Conservation (phyloP, 495 filamentous ascomycete species). For the Aspergillus leporis region DNA sequence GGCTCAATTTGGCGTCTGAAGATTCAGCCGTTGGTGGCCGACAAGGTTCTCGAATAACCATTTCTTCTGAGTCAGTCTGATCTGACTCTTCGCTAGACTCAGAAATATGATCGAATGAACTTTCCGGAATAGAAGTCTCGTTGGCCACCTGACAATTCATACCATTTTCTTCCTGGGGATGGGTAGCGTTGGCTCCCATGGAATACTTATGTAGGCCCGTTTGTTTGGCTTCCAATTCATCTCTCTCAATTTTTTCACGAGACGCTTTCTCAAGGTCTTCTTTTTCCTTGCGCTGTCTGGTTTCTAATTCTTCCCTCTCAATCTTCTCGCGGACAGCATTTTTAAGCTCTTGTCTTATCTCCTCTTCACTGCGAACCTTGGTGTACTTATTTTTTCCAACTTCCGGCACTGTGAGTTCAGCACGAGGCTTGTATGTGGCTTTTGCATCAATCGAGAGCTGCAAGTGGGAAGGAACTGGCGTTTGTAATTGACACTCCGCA, state of each 20-base stretch:
- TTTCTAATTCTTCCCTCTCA: neutral
- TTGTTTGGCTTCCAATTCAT: constrained; percentile 1
- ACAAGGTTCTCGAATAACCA: neutral
- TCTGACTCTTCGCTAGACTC: neutral
- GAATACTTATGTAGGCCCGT: neutral
- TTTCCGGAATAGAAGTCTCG: neutral
- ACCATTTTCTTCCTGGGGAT: neutral
- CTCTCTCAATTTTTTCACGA: neutral
- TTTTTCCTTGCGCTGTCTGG: neutral
- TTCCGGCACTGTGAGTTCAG: neutral
- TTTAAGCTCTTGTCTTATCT: constrained; percentile 3
- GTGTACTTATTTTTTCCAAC: neutral
- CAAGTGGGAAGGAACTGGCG: neutral
- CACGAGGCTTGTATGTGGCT: neutral
- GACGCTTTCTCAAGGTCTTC: constrained; percentile 1
- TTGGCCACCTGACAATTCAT: neutral
- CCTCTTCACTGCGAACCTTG: neutral
- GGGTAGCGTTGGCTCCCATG: neutral
- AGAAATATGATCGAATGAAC: neutral
- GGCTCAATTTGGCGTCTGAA: neutral
- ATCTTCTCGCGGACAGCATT: neutral
- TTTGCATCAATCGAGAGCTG: neutral
- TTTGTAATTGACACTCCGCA: neutral
- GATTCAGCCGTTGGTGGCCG: neutral
- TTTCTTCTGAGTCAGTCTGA: neutral